Evolutionary conservation across 2,329 filamentous ascomycete genomes (phyloP).

Genomic region (Botryotinia calthae): DNA sequence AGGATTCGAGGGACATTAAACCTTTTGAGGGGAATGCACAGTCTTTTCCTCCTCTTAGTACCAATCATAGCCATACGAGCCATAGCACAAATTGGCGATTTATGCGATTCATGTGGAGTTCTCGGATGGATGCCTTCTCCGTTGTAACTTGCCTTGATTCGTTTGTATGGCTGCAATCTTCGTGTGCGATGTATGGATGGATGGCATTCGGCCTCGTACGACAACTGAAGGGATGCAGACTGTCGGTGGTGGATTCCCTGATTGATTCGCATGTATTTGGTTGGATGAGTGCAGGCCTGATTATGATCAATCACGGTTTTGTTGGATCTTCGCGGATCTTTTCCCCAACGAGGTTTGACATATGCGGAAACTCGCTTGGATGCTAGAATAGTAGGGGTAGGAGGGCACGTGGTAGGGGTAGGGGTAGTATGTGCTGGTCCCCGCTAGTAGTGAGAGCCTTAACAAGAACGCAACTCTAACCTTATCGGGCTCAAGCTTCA

Average conservation of each 20-base stretch:
- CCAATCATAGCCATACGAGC: neutral
- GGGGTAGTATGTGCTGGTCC: neutral
- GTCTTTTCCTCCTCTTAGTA: neutral
- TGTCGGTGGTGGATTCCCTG: neutral
- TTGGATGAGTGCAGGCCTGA: neutral
- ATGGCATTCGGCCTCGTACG: neutral
- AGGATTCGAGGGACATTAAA: neutral
- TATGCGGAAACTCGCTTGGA: neutral
- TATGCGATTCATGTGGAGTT: neutral
- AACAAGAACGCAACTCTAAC: neutral
- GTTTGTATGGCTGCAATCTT: neutral
- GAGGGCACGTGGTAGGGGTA: neutral
- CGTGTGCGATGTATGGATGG: neutral
- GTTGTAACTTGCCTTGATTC: neutral
- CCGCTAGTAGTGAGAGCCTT: neutral
- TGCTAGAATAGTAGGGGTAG: neutral
- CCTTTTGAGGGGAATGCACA: neutral
- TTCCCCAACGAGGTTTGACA: neutral
- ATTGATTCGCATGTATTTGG: neutral
- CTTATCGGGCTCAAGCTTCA: neutral
- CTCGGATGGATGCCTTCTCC: neutral
- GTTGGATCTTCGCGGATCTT: neutral
- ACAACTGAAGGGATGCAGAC: neutral
- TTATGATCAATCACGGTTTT: neutral
- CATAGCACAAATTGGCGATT: neutral